Evolutionary conservation across 768 basidiomycete species (phyloP), one percentile per base, ranked within the genome.

Genomic region (Psilocybe subaeruginosa): DNA sequence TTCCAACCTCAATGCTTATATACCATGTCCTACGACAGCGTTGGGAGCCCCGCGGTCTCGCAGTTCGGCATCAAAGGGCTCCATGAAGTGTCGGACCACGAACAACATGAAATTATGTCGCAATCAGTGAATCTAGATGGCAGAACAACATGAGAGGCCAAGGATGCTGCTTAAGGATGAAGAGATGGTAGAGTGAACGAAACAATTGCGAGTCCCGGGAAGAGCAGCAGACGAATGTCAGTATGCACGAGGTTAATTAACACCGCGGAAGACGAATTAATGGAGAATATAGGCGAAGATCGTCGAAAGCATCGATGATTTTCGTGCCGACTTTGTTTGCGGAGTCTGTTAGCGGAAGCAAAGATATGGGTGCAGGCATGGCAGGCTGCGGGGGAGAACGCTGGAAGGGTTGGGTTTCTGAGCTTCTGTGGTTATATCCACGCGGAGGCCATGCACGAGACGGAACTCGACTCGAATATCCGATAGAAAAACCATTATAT

Each of bases 381-480:
- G n/a, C 27, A 52, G 37, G 49, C 60, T 61, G 60, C 60, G 60
- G 60, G 47, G 30, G 48, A 52, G 60, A 46, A 19, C 45, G 31
- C 35, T 52, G 29, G 31, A 59, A 57, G 60, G 17, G 23, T 31
- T 46, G 19, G 23, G 27, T 12, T 53, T 35, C 33, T 30, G 7
- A 29, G 19, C 52, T 60, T 60, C 53, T 61, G 33, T 55, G 35
- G 31, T 11, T 49, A 54, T 49, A 43, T 58, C 59, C 68, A 71
- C 64, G 70, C 68, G 70, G 70, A 60, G 37, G 49, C 60, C 70
- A 71, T 64, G 70, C 67, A 59, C 56, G 63, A 59, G 52, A 68
- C 58, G 68, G 65, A 63, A 64, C 63, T 69, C 64, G 65, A 62
- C 62, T 61, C 62, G 51, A 53, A 53, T 37, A 19, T 19, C 31